phyloP scores from a whole-genome alignment of 1,284 basidiomycete genomes.

The Caloboletus inedulis region DNA sequence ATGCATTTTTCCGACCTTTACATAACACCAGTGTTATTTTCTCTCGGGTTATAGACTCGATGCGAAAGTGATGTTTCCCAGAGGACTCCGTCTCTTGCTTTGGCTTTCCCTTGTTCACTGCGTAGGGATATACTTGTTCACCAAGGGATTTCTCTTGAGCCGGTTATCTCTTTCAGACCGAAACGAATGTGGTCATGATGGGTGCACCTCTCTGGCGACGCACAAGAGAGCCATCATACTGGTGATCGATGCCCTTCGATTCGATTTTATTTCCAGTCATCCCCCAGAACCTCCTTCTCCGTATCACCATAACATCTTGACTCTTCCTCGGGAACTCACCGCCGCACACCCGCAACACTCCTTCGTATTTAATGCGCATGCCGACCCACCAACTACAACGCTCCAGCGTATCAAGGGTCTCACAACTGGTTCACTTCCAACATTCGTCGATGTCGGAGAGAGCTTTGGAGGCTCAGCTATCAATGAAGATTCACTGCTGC shows the following conservation, averaged over 20 bases:
- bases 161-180: constrained; percentile 72
- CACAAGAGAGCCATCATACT: constrained; percentile 81
- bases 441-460: constrained; percentile 90
- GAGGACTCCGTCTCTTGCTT: constrained; percentile 41
- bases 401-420: constrained; percentile 94
- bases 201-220: constrained; percentile 53
- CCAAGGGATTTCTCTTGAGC: constrained; percentile 84
- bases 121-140: constrained; percentile 76
- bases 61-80: constrained; percentile 21
- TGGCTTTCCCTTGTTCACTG: constrained; percentile 61
- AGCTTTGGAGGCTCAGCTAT: constrained; percentile 90
- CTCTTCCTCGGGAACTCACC: constrained; percentile 73
- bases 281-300: constrained; percentile 60
- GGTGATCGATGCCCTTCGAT: constrained; percentile 91
- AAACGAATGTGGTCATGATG: constrained; percentile 44
- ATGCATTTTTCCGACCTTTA: background rate
- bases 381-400: constrained; percentile 95
- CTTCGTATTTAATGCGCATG: constrained; percentile 84
- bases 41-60: background rate
- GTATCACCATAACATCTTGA: constrained; percentile 81
- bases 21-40: background rate
- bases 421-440: constrained; percentile 94
- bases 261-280: constrained; percentile 86
- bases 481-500: constrained; percentile 80
- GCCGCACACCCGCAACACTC: constrained; percentile 62